phyloP scores from a whole-genome alignment of 768 basidiomycete genomes.

The Fomitopsis pulvina region DNA sequence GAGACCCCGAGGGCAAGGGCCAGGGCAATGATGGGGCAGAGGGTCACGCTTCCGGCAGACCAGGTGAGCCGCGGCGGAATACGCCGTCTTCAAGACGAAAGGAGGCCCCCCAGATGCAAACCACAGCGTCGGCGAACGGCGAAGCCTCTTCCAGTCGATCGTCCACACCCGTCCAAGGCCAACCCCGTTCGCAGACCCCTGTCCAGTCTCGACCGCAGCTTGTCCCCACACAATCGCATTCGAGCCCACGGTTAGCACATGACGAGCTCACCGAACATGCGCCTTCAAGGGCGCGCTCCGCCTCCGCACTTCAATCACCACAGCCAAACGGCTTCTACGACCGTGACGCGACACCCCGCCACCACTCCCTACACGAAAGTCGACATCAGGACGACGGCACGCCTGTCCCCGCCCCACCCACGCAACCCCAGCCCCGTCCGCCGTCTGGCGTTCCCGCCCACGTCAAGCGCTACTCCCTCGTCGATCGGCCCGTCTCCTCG shows the following conservation, averaged over 20 bases:
- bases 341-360: constrained; percentile 6
- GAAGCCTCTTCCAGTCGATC: background rate
- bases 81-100: constrained; percentile 30
- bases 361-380: background rate
- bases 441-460: constrained; percentile 39
- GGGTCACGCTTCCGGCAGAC: background rate
- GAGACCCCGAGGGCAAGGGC: constrained; percentile 28
- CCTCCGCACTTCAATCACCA: background rate
- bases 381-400: background rate
- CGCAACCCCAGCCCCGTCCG: background rate
- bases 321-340: constrained; percentile 3
- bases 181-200: constrained; percentile 8
- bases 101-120: constrained; percentile 10
- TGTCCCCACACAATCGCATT: background rate
- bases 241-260: background rate
- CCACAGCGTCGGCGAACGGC: constrained; percentile 23
- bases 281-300: constrained; percentile 11
- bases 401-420: background rate
- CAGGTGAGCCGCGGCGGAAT: constrained; percentile 20
- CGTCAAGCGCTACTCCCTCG: constrained; percentile 75
- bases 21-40: background rate
- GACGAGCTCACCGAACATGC: constrained; percentile 4
- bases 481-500: constrained; percentile 55
- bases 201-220: constrained; percentile 14
- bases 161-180: constrained; percentile 7